Evolutionary conservation across 2,329 filamentous ascomycete species (phyloP), one percentile per base, ranked within the genome.

Genomic region (Zymoseptoria passerinii): DNA sequence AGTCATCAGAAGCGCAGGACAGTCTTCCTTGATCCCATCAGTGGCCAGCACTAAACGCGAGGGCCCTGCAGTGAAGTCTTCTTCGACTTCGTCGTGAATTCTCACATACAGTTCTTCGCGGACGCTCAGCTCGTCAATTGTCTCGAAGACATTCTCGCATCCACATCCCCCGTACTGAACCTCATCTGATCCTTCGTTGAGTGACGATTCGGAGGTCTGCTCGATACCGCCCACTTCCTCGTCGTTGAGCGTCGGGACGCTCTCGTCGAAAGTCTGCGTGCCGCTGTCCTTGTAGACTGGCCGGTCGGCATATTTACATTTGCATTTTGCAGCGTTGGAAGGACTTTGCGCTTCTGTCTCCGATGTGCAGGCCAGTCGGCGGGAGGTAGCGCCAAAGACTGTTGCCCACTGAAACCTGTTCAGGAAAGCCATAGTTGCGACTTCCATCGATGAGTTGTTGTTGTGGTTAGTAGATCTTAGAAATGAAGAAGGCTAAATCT

Each of bases 31-130:
- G 7, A 65, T 27, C n/a, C 61, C 62, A 54, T 66, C 61, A 4
- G 23, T 20, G 8, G 61, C 58, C 2, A 48, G 1, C 4, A 66
- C 54, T 5, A 66, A 52, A 1, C 64, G 55, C 4, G 58, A 28
- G 4, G 64, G 64, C 0, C 64, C 62, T 3, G 51, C 57, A 2
- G 62, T 66, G 52, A 61, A 64, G 10, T 61, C 61, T 1, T 52
- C 56, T 9, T 27, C 28, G 4, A 23, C 53, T 44, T 58, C 61
- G 18, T 8, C 48, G 7, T 44, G 13, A n/a, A 61, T 56, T 1
- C 19, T 13, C 7, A 56, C 18, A 13, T 63, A 63, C 10, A 2
- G 19, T n/a, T 19, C 20, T 10, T 57, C 51, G 3, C 56, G 54
- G 4, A 60, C 20, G 4, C 40, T 28, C 19, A 58, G 56, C 10